These are phyloP conservation scores for Citrus hindsii DNA, from an alignment of 345 rosid genomes.

Conservation along the genomic window DNA sequence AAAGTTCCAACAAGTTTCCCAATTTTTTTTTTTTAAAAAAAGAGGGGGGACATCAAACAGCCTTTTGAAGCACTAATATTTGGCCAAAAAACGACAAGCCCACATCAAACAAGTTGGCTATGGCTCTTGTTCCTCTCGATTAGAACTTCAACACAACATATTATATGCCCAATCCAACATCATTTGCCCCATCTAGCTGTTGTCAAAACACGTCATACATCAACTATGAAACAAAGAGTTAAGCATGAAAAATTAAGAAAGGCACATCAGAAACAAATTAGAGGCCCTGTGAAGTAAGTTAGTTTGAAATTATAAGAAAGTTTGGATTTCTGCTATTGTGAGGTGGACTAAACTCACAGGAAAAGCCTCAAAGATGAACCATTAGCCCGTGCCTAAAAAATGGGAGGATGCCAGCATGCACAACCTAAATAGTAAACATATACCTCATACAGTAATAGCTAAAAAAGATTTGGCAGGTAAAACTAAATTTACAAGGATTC, in stretches of 20 bases:
- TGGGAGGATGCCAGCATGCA: background rate
- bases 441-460: background rate
- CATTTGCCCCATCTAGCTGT: too few species aligned
- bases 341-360: background rate
- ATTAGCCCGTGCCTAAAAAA: background rate
- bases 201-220: too few species aligned
- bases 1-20: too few species aligned
- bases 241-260: background rate
- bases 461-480: background rate
- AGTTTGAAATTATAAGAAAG: background rate
- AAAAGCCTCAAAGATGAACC: background rate
- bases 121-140: too few species aligned
- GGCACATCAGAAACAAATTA: background rate
- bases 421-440: background rate
- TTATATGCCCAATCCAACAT: too few species aligned
- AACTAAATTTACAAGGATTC: background rate
- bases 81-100: too few species aligned
- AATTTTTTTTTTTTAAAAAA: too few species aligned
- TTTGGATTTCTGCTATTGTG: background rate
- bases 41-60: too few species aligned
- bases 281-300: background rate
- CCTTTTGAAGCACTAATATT: too few species aligned
- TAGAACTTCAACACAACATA: too few species aligned
- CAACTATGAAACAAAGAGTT: background rate
- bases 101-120: too few species aligned